Base-by-base conservation (phyloP, 1,139 yeast genomes). In the Sugiyamaella xylanicola region DNA sequence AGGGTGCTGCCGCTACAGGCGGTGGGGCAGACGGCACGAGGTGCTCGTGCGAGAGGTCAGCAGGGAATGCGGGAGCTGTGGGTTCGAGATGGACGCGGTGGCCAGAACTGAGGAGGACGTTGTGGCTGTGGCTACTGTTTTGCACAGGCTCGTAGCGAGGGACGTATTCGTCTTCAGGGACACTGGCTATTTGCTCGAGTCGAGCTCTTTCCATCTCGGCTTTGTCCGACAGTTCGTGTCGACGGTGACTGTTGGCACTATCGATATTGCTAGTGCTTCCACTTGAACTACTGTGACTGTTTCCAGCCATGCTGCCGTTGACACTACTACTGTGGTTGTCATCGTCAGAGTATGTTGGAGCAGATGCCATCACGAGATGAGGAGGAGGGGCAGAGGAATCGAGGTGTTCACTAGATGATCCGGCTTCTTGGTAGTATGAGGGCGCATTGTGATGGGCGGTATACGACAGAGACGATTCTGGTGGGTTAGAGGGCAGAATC, bases 401-500 rank as follows among this genome's bases (percentile, higher is more conserved):
- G 4, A 43, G 44, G 13, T 41, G 44, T 11, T 25, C 21, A 15
- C 32, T 22, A 7, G 25, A 11, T 7, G 55, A 43, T 4, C 56
- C 43, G n/a, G 52, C 36, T 17, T 49, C 42, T 13, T 41, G 40
- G 17, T 52, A 27, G 13, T 42, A 49, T 19, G 48, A 36, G 15
- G 53, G 53, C n/a, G 16, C 37, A 11, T 20, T 42, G 21, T 25
- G 44, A 21, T 20, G 5, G 15, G 13, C 15, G 4, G 37, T n/a
- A 32, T 32, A 32, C 15, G 37, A 8, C 15, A 11, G 37, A 8
- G 37, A 22, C 3, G 47, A 42, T 11, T 39, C 43, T 25, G 68
- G 77, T 0, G 89, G 88, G 39, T 79, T 84, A 0, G 89, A 83
- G 0, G 91, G 90, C 37, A 84, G 65, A 42, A 85, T 72, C 13